Evolutionary conservation across 495 filamentous ascomycete species (phyloP).

Genomic region (Wilcoxina mikolae): DNA sequence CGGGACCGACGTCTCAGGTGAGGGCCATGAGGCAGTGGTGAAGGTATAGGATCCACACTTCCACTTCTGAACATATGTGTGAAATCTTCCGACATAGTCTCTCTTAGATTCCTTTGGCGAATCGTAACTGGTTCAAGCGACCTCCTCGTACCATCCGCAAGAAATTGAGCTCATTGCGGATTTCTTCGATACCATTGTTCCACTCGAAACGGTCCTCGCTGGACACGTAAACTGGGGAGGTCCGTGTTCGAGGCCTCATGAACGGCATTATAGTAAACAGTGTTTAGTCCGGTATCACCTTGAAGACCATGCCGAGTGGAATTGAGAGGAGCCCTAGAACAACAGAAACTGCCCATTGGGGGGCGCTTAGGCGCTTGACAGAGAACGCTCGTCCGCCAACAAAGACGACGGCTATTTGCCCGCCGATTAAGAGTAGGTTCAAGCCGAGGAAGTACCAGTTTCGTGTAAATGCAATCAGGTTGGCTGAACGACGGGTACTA

Average conservation of each 20-base stretch:
- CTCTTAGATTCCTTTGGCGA: no score
- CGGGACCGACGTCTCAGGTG: no score
- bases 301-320: slow-evolving; percentile 51
- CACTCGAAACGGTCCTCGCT: slow-evolving; percentile 46
- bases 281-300: slow-evolving; percentile 54
- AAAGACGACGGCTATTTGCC: slow-evolving; percentile 58
- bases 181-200: slow-evolving; percentile 45
- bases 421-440: slow-evolving; percentile 60
- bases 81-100: no score
- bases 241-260: slow-evolving; percentile 34
- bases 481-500: slow-evolving; percentile 61
- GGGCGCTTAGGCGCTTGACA: slow-evolving; percentile 42
- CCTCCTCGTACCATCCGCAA: no score
- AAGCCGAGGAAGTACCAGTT: slow-evolving; percentile 71
- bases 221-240: slow-evolving; percentile 34
- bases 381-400: slow-evolving; percentile 55
- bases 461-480: slow-evolving; percentile 54
- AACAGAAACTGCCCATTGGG: slow-evolving; percentile 56
- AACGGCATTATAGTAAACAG: slow-evolving; percentile 39
- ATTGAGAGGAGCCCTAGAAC: slow-evolving; percentile 51
- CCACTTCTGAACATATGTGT: no score
- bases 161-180: slow-evolving; percentile 63
- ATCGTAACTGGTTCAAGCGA: no score
- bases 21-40: no score
- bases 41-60: no score